Evolutionary conservation across 2,329 filamentous ascomycete genomes (phyloP).

Genomic region (Exophiala spinifera): DNA sequence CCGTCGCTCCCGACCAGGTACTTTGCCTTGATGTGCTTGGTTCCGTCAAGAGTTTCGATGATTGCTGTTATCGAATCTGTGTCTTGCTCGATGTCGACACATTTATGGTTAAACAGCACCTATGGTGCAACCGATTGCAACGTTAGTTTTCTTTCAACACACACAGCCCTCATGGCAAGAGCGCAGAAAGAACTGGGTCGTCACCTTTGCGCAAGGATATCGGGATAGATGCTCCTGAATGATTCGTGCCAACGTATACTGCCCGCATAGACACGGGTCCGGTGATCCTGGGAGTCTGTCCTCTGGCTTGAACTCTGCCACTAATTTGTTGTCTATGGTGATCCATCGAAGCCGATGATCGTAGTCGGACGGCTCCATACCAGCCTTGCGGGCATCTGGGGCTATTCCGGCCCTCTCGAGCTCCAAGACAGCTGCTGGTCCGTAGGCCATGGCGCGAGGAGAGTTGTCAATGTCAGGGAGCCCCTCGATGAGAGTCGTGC

Average conservation of each 20-base stretch:
- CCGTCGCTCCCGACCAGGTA: constrained; percentile 49
- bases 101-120: constrained; percentile 12
- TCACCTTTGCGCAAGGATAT: constrained; percentile 7
- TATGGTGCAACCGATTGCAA: not conserved
- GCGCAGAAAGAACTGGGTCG: not conserved
- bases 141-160: not conserved
- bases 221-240: constrained; percentile 21
- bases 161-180: not conserved
- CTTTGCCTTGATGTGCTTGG: constrained; percentile 38
- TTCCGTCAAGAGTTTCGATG: constrained; percentile 2
- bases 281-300: constrained; percentile 11
- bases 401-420: constrained; percentile 15
- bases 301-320: constrained; percentile 11
- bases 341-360: constrained; percentile 12
- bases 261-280: constrained; percentile 14
- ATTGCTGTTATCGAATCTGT: constrained; percentile 6
- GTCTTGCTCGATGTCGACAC: constrained; percentile 2
- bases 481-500: constrained; percentile 25
- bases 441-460: constrained; percentile 14
- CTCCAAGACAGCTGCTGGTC: constrained; percentile 6
- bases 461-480: constrained; percentile 13
- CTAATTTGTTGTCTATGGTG: constrained; percentile 10
- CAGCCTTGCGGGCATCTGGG: constrained; percentile 11
- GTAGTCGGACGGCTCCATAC: constrained; percentile 14
- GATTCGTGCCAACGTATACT: constrained; percentile 24